Percentiles rank a stretch among this genome's conserved stretches.
Evolutionary conservation across 108 stramenopile genomes (phyloP).

Genomic region (Hondaea fermentalgiana): DNA sequence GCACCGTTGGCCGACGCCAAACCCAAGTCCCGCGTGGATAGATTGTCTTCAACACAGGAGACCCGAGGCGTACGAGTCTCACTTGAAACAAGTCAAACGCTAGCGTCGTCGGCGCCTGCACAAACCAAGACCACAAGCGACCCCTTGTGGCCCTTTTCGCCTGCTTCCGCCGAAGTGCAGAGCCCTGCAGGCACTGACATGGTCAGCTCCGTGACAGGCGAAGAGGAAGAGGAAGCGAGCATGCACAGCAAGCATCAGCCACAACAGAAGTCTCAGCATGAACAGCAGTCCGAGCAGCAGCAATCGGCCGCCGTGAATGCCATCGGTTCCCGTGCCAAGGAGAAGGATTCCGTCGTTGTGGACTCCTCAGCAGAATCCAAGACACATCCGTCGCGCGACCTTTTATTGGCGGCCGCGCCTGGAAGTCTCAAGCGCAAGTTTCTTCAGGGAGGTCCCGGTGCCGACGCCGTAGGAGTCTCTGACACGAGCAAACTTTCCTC

Average conservation of each 20-base stretch:
- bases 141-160: neutral
- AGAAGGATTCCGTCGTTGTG: no score
- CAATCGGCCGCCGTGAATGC: neutral
- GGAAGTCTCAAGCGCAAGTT: neutral
- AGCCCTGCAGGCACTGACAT: neutral
- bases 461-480: neutral
- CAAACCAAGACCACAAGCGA: neutral
- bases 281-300: neutral
- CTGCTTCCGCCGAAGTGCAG: neutral
- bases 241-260: no score
- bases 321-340: no score
- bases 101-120: neutral
- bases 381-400: neutral
- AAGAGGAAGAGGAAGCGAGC: neutral
- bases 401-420: neutral
- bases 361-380: no score
- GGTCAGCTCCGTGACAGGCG: neutral
- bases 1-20: neutral
- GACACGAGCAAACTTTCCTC: neutral
- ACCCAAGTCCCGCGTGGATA: neutral
- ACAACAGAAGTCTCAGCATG: neutral
- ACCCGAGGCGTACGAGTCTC: no score
- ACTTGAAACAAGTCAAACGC: neutral
- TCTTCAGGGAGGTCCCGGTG: neutral
- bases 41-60: no score